These are phyloP conservation scores for Scleroderma citrinum DNA, from an alignment of 768 basidiomycete genomes.

Conservation along the genomic window DNA sequence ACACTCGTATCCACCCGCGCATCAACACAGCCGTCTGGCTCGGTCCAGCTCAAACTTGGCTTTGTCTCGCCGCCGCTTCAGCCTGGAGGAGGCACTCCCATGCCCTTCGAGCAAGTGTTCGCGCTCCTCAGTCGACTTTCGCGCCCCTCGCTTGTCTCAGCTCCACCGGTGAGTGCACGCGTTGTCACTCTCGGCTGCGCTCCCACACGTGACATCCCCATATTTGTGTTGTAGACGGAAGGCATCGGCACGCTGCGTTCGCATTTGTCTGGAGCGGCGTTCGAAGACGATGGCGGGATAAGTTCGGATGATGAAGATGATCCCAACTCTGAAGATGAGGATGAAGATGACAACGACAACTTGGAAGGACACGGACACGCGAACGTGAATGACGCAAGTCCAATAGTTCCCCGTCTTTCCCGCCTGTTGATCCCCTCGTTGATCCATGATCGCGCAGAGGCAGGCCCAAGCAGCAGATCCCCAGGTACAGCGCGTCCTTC, in stretches of 20 bases:
- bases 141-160: constrained; percentile 62
- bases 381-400: constrained; percentile 20
- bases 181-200: not conserved
- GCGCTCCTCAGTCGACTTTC: constrained; percentile 57
- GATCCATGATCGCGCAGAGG: constrained; percentile 10
- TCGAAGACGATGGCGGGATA: constrained; percentile 75
- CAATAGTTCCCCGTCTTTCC: constrained; percentile 20
- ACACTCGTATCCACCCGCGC: constrained; percentile 45
- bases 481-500: constrained; percentile 18
- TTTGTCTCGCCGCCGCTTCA: constrained; percentile 38
- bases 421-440: constrained; percentile 20
- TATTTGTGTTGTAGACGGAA: constrained; percentile 51
- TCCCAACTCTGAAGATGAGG: not conserved
- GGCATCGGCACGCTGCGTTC: constrained; percentile 81
- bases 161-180: constrained; percentile 62
- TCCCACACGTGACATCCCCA: too few species aligned
- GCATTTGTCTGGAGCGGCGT: constrained; percentile 45
- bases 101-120: constrained; percentile 58
- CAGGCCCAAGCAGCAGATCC: constrained; percentile 3
- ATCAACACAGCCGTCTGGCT: constrained; percentile 42
- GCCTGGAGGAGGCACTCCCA: constrained; percentile 15
- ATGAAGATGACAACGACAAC: constrained; percentile 29
- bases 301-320: constrained; percentile 47
- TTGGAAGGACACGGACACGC: not conserved
- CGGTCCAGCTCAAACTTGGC: constrained; percentile 56